A percentile compares a stretch with the other conserved stretches of the same genome.
Conservation (phyloP, 2,329 filamentous ascomycete genomes). For the Harringtonia lauricola region DNA sequence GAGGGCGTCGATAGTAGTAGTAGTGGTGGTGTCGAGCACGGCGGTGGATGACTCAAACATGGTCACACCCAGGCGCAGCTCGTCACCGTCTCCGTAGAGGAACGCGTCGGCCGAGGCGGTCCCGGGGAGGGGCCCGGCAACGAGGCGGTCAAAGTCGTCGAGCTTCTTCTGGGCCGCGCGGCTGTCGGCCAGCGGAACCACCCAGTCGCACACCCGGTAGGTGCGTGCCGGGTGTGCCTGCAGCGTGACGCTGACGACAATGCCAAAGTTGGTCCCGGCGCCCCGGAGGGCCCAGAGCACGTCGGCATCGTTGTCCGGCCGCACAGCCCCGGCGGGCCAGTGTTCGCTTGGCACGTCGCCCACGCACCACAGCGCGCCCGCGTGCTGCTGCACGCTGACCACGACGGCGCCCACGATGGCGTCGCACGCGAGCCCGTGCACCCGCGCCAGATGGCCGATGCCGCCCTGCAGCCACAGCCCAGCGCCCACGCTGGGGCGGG, state of each 20-base stretch:
- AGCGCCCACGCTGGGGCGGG: conserved; percentile 50
- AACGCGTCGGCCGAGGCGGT: conserved; percentile 42
- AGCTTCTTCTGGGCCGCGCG: conserved; percentile 24
- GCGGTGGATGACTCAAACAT: conserved; percentile 27
- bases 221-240: conserved; percentile 20
- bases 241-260: conserved; percentile 26
- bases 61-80: conserved; percentile 40
- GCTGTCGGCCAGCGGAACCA: conserved; percentile 20
- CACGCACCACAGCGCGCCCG: conserved; percentile 34
- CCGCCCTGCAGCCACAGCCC: conserved; percentile 30
- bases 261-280: conserved; percentile 30
- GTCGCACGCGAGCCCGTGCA: conserved; percentile 48
- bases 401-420: conserved; percentile 48
- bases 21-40: too few species aligned
- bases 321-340: conserved; percentile 26
- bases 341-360: conserved; percentile 38
- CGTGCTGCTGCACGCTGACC: conserved; percentile 36
- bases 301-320: conserved; percentile 18
- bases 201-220: conserved; percentile 30
- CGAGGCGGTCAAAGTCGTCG: conserved; percentile 23
- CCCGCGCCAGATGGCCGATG: conserved; percentile 46
- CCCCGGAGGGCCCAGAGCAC: conserved; percentile 30
- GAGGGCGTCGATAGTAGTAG: neutral
- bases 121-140: conserved; percentile 27
- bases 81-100: conserved; percentile 35